Conservation (phyloP, 2,329 filamentous ascomycete genomes). For the Fusarium subglutinans region DNA sequence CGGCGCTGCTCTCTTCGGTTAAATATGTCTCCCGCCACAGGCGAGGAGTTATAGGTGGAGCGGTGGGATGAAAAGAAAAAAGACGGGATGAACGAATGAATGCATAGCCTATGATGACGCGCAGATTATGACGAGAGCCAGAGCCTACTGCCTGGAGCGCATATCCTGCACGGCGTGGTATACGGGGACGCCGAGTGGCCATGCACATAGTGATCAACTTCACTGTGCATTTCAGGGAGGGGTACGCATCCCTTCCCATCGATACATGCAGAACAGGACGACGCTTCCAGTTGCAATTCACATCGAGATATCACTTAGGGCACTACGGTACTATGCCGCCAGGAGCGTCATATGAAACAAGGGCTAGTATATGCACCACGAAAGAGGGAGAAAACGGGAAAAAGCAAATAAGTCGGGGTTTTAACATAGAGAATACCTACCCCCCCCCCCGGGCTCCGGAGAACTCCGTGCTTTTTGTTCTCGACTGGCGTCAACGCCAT, state of each 20-base stretch:
- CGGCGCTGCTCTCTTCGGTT: slow-evolving; percentile 72
- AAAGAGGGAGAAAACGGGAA: slow-evolving; percentile 3
- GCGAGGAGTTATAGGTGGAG: slow-evolving; percentile 37
- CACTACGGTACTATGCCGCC: slow-evolving; percentile 24
- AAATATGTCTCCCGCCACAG: slow-evolving; percentile 32
- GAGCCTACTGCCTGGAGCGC: slow-evolving; percentile 31
- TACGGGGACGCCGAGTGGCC: slow-evolving; percentile 32
- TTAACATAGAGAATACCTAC: slow-evolving; percentile 22
- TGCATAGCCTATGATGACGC: slow-evolving; percentile 24
- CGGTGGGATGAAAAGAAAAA: slow-evolving; percentile 17
- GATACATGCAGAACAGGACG: slow-evolving; percentile 1
- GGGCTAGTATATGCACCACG: slow-evolving; percentile 12
- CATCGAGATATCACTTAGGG: slow-evolving; percentile 24
- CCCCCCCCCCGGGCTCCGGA: slow-evolving; percentile 34
- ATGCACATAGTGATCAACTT: slow-evolving; percentile 18
- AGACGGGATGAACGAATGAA: slow-evolving; percentile 36
- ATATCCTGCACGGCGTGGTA: slow-evolving; percentile 22
- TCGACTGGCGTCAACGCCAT: slow-evolving; percentile 35
- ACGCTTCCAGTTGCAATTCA: slow-evolving; percentile 4
- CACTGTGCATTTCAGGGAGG: slow-evolving; percentile 18
- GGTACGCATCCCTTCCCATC: slow-evolving; percentile 13
- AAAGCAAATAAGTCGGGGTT: slow-evolving; percentile 19
- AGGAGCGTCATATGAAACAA: slow-evolving; percentile 21
- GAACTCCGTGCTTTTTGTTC: slow-evolving; percentile 29
- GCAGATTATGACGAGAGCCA: slow-evolving; percentile 22